These are phyloP conservation scores for Populus nigra DNA, from an alignment of 345 rosid genomes.

Conservation along the genomic window DNA sequence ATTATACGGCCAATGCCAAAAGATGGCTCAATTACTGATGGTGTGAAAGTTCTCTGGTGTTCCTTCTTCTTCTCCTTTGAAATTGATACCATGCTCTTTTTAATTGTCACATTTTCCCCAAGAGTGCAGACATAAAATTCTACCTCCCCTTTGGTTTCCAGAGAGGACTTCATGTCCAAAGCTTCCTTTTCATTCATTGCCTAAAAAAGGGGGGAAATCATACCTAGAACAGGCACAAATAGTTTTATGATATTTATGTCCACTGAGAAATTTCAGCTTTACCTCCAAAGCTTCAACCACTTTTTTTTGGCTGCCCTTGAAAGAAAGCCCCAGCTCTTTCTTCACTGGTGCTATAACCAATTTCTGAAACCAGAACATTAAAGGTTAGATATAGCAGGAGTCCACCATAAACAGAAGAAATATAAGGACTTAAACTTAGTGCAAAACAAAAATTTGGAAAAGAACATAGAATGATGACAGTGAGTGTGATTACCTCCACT, in stretches of 20 bases:
- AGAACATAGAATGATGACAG: background rate
- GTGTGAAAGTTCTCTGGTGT: constrained; percentile 84
- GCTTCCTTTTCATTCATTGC: constrained; percentile 92
- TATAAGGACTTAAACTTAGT: background rate
- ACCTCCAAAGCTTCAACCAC: constrained; percentile 87
- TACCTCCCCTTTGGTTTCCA: constrained; percentile 81
- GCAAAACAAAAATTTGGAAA: background rate
- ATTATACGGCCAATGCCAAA: constrained; percentile 94
- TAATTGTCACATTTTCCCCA: constrained; percentile 54
- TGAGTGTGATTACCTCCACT: constrained; percentile 61
- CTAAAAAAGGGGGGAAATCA: constrained; percentile 29
- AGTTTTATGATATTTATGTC: background rate
- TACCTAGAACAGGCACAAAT: background rate
- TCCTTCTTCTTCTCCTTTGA: constrained; percentile 87
- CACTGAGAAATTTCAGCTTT: constrained; percentile 2
- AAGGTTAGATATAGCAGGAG: background rate
- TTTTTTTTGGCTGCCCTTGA: constrained; percentile 74
- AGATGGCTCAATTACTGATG: constrained; percentile 92
- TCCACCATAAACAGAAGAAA: background rate
- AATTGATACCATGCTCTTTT: constrained; percentile 82
- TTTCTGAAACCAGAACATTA: constrained; percentile 49
- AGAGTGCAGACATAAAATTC: constrained; percentile 79
- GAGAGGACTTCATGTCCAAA: constrained; percentile 65
- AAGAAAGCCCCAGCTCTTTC: constrained; percentile 85
- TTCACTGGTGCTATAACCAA: constrained; percentile 69